Evolutionary conservation across 306 rosid species (phyloP).

Genomic region (Sicyos edulis): DNA sequence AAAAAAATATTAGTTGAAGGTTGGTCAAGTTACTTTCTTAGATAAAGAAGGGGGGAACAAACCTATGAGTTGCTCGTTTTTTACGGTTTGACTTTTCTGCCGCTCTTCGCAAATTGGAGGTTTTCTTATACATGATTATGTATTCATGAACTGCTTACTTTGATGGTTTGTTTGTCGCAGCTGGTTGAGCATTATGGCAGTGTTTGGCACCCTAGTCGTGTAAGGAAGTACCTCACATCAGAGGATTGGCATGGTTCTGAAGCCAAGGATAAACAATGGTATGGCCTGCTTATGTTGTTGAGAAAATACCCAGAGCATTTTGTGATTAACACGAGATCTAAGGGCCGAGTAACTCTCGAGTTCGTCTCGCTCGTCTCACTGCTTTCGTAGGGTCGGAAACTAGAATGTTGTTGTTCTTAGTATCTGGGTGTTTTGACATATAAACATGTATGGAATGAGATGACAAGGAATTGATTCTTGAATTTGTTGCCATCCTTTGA

Average conservation of each 20-base stretch:
- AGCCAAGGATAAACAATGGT: conserved; percentile 97
- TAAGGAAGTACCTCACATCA: conserved; percentile 77
- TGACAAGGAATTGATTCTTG: background rate
- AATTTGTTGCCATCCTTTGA: background rate
- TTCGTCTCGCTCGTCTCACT: conserved; percentile 94
- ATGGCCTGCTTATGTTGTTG: conserved; percentile 80
- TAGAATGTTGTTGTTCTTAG: background rate
- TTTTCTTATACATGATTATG: background rate
- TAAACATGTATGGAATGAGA: conserved; percentile 10
- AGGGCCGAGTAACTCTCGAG: conserved; percentile 72
- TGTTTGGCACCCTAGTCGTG: conserved; percentile 85
- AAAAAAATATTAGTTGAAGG: too few relatives aligned
- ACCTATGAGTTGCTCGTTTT: background rate
- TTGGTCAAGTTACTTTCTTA: too few relatives aligned
- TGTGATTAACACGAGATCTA: conserved; percentile 41
- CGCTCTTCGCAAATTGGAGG: too few relatives aligned
- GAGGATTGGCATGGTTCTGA: conserved; percentile 88
- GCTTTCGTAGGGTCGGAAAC: conserved; percentile 41
- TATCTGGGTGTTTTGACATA: conserved; percentile 4
- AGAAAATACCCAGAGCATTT: conserved; percentile 87
- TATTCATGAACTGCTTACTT: background rate
- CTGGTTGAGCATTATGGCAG: conserved; percentile 65
- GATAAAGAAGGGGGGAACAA: too few relatives aligned
- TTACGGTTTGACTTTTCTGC: background rate
- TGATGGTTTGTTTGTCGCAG: conserved; percentile 33